Conservation (phyloP, 441 rosid genomes). For the Erodium trifolium region DNA sequence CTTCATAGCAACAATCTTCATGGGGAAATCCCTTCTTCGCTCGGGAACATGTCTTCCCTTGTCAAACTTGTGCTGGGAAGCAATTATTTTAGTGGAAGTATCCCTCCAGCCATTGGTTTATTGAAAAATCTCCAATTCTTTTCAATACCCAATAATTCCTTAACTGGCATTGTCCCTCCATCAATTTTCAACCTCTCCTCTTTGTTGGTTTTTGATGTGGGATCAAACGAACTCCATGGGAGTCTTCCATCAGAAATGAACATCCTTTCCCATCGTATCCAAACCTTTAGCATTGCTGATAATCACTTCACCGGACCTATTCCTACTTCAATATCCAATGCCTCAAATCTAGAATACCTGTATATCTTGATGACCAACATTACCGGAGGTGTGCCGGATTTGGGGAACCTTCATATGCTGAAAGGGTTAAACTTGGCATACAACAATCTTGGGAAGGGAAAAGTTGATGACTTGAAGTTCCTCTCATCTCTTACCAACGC, state of each 20-base stretch:
- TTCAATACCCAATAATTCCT: neutral
- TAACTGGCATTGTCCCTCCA: slow-evolving; percentile 22
- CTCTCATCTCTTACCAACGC: slow-evolving; percentile 22
- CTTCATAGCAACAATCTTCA: slow-evolving; percentile 7
- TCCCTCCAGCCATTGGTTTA: slow-evolving; percentile 20
- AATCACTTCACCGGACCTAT: slow-evolving; percentile 19
- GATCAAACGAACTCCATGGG: slow-evolving; percentile 17
- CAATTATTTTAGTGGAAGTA: slow-evolving; percentile 16
- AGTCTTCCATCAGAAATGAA: slow-evolving; percentile 17
- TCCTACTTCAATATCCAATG: slow-evolving; percentile 25
- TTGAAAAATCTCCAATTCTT: slow-evolving; percentile 1
- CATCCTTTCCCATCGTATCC: slow-evolving; percentile 13
- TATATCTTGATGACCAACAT: neutral
- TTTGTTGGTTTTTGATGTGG: neutral
- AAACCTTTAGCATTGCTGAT: neutral
- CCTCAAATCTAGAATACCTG: slow-evolving; percentile 7
- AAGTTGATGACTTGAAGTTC: slow-evolving; percentile 18
- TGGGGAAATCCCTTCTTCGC: slow-evolving; percentile 19
- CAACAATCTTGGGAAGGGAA: slow-evolving; percentile 21
- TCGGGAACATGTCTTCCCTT: slow-evolving; percentile 23
- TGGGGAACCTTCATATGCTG: slow-evolving; percentile 5
- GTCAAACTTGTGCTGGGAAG: neutral
- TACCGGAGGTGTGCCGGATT: slow-evolving; percentile 13
- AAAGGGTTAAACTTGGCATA: neutral
- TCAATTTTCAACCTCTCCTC: slow-evolving; percentile 24